Conservation (phyloP, 768 basidiomycete genomes). For the Auriscalpium orientale region DNA sequence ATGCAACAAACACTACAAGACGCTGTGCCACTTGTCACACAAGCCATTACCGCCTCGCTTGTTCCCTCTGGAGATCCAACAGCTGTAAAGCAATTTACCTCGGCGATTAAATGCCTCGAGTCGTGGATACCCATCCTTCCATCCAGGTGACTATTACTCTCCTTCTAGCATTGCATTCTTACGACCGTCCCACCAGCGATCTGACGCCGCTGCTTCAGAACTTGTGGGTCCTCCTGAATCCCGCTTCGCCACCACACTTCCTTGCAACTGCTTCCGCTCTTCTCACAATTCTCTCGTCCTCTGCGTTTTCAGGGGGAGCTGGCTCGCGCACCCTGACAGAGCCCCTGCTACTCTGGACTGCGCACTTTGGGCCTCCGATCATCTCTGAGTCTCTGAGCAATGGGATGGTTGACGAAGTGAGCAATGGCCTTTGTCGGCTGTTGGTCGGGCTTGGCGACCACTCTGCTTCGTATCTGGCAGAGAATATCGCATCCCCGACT, state of each 20-base stretch:
- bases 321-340: conserved; percentile 72
- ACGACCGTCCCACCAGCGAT: conserved; percentile 36
- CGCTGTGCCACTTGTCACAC: conserved; percentile 63
- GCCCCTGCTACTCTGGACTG: conserved; percentile 77
- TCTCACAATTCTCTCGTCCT: conserved; percentile 60
- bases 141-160: conserved; percentile 42
- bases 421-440: conserved; percentile 74
- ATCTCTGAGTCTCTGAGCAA: conserved; percentile 15
- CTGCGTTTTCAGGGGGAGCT: conserved; percentile 61
- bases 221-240: conserved; percentile 41
- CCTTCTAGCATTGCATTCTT: background rate
- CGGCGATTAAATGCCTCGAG: conserved; percentile 73
- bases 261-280: conserved; percentile 47
- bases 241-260: conserved; percentile 16
- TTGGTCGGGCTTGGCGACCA: conserved; percentile 81
- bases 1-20: conserved; percentile 60
- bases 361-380: conserved; percentile 45
- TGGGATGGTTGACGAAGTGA: conserved; percentile 45
- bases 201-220: conserved; percentile 61
- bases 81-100: conserved; percentile 43
- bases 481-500: conserved; percentile 47
- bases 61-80: conserved; percentile 27
- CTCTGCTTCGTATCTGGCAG: conserved; percentile 69
- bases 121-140: conserved; percentile 74
- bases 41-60: conserved; percentile 57